Conservation (phyloP, 768 basidiomycete genomes). For the Russula vinacea region DNA sequence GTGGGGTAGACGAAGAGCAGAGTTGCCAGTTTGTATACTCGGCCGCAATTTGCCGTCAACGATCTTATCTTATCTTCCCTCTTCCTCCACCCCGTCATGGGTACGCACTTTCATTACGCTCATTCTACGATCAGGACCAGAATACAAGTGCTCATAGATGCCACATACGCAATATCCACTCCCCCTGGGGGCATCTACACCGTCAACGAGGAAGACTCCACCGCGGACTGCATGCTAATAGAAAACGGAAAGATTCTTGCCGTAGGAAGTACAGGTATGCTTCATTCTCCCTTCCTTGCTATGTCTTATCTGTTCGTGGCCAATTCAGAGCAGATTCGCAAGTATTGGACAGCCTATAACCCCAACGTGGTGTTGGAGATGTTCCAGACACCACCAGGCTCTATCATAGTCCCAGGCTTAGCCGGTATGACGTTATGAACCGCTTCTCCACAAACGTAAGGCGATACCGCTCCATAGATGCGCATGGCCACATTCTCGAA, state of each 20-base stretch:
- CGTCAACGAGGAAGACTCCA: slow-evolving; percentile 45
- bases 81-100: background rate
- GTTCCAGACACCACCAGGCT: slow-evolving; percentile 34
- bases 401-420: slow-evolving; percentile 68
- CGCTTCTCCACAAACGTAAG: slow-evolving; percentile 4
- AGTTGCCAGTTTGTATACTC: background rate
- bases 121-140: background rate
- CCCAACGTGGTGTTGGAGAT: slow-evolving; percentile 34
- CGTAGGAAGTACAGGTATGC: slow-evolving; percentile 29
- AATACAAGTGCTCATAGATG: background rate
- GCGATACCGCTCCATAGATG: slow-evolving; percentile 45
- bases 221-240: slow-evolving; percentile 21
- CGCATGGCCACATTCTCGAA: slow-evolving; percentile 73
- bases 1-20: background rate
- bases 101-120: background rate
- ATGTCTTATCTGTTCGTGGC: too few species aligned
- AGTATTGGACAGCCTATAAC: slow-evolving; percentile 33
- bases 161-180: slow-evolving; percentile 59
- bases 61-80: slow-evolving; percentile 19
- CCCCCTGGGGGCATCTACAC: slow-evolving; percentile 57
- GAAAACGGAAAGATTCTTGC: slow-evolving; percentile 17
- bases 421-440: slow-evolving; percentile 45
- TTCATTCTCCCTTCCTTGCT: background rate
- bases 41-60: slow-evolving; percentile 23
- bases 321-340: slow-evolving; percentile 30